Evolutionary conservation across 2,329 filamentous ascomycete genomes (phyloP).

Genomic region (Neophaeococcomyces aloes): DNA sequence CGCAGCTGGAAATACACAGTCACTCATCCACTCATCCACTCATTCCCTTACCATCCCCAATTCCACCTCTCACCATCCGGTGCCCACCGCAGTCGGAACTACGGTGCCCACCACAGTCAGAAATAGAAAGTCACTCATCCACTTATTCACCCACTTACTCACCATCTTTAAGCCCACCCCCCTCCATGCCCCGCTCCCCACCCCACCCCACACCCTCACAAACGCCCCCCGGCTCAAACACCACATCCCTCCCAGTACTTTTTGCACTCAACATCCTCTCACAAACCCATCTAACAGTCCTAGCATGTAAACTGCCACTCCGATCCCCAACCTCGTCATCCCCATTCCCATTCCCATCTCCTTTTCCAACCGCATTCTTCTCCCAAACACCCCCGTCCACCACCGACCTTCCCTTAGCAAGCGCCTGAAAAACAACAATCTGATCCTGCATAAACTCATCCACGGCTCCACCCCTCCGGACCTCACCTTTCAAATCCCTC

Average conservation of each 20-base stretch:
- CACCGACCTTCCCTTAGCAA: conserved; percentile 36
- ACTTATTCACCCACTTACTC: too few species aligned
- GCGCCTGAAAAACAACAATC: conserved; percentile 48
- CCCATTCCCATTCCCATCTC: conserved; percentile 11
- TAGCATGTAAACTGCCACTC: conserved; percentile 33
- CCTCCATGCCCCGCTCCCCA: background rate
- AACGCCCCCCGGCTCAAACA: conserved; percentile 1
- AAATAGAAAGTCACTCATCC: too few species aligned
- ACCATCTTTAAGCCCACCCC: background rate
- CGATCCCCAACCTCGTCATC: conserved; percentile 7
- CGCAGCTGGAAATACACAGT: too few species aligned
- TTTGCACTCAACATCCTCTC: conserved; percentile 29
- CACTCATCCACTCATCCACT: too few species aligned
- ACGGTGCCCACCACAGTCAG: too few species aligned
- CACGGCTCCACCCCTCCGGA: conserved; percentile 39
- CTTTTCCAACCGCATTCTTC: conserved; percentile 5
- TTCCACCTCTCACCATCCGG: too few species aligned
- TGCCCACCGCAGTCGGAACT: too few species aligned
- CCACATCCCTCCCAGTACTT: conserved; percentile 4
- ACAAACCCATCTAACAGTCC: conserved; percentile 37
- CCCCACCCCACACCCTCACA: conserved; percentile 6
- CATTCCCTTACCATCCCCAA: too few species aligned
- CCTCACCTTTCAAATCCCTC: conserved; percentile 35
- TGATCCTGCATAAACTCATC: conserved; percentile 50
- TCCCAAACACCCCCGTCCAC: conserved; percentile 23